Percentiles rank a stretch among this genome's conserved stretches.
Evolutionary conservation across 139 green algal genomes (phyloP).

Genomic region (Micromonas pusilla): DNA sequence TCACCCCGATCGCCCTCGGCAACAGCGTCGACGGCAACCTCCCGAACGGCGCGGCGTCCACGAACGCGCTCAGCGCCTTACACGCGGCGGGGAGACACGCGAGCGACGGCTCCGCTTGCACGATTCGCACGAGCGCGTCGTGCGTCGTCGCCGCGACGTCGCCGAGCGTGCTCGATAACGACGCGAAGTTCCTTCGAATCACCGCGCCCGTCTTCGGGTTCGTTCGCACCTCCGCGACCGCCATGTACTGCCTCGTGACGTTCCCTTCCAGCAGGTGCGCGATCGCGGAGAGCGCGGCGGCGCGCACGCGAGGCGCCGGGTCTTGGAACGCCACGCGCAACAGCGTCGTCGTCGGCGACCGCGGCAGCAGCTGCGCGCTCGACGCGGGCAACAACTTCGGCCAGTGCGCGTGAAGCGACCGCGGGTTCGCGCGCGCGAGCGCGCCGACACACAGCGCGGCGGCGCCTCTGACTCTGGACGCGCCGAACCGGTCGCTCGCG

Average conservation of each 20-base stretch:
- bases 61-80: not conserved
- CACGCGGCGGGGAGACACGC: not conserved
- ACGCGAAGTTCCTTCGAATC: not conserved
- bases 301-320: not conserved
- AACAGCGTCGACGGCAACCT: not conserved
- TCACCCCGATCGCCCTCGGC: not conserved
- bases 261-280: not conserved
- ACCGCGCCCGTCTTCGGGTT: not conserved
- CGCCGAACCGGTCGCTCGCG: not conserved
- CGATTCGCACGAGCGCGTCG: not conserved
- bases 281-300: not conserved
- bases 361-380: not conserved
- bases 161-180: not conserved
- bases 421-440: not conserved
- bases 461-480: not conserved
- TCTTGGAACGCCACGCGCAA: not conserved
- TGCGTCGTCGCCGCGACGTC: not conserved
- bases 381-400: not conserved
- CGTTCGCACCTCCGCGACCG: not conserved
- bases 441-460: not conserved
- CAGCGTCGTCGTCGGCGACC: not conserved
- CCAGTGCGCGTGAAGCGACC: not conserved
- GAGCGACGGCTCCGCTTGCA: not conserved
- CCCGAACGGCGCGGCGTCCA: not conserved
- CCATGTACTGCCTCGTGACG: not conserved